Evolutionary conservation across 176 grass and related monocot species (phyloP).

Genomic region (Thinopyrum elongatum): DNA sequence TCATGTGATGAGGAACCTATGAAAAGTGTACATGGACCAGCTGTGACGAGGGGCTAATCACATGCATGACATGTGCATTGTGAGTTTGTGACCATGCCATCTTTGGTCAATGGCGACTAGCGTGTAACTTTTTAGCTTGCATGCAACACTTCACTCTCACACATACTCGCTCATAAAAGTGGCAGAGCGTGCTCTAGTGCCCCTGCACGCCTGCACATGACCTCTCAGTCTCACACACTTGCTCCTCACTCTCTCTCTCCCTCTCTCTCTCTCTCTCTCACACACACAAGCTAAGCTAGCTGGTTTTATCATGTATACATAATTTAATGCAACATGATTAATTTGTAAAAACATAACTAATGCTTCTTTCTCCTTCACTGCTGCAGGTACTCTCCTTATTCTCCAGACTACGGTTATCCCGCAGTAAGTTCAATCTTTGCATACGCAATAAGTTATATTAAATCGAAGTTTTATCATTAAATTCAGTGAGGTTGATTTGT

Average conservation of each 20-base stretch:
- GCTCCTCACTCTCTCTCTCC: background rate
- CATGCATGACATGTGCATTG: constrained; percentile 77
- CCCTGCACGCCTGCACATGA: constrained; percentile 36
- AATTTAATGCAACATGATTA: background rate
- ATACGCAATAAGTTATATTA: background rate
- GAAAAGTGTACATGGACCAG: constrained; percentile 27
- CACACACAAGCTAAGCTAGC: background rate
- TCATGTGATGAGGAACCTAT: background rate
- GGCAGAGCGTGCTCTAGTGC: constrained; percentile 34
- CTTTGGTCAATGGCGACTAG: constrained; percentile 62
- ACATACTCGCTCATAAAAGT: constrained; percentile 26
- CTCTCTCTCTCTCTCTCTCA: background rate
- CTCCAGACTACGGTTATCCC: constrained; percentile 67
- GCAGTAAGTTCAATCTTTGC: constrained; percentile 49
- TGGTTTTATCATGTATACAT: background rate
- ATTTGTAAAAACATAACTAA: constrained; percentile 16
- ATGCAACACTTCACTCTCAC: constrained; percentile 18
- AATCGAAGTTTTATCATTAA: background rate
- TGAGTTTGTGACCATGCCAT: constrained; percentile 39
- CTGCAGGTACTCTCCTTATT: constrained; percentile 83
- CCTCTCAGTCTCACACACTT: background rate
- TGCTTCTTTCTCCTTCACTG: constrained; percentile 19
- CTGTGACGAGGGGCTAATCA: constrained; percentile 34
- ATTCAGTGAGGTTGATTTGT: background rate
- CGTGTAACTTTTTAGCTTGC: constrained; percentile 43